phyloP scores from a whole-genome alignment of 1,139 yeast genomes.

The Torulaspora globosa region DNA sequence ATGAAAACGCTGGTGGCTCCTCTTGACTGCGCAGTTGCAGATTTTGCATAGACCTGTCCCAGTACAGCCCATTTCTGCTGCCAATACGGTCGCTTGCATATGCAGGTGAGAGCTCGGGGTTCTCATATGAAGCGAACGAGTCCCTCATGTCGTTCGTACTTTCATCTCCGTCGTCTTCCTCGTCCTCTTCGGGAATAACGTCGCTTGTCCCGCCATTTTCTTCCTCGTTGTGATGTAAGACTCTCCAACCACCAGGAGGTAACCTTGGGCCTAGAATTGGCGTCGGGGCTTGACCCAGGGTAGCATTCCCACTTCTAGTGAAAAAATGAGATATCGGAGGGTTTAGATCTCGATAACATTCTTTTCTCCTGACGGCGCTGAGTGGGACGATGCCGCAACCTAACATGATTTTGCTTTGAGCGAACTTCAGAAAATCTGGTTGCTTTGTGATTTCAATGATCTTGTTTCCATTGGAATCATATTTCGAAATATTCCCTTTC shows the following conservation, averaged over 20 bases:
- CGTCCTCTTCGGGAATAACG: constrained; percentile 15
- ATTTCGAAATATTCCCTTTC: constrained; percentile 41
- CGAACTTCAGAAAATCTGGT: constrained; percentile 59
- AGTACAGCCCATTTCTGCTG: constrained; percentile 30
- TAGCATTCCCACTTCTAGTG: constrained; percentile 32
- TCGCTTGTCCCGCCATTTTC: constrained; percentile 8
- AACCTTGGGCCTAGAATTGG: constrained; percentile 32
- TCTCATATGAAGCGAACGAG: constrained; percentile 11
- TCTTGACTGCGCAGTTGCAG: constrained; percentile 12
- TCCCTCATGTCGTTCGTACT: constrained; percentile 7
- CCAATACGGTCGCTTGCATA: constrained; percentile 10
- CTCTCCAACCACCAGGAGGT: constrained; percentile 38
- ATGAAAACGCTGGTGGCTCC: constrained; percentile 2
- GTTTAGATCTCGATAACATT: constrained; percentile 32
- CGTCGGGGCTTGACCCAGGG: constrained; percentile 24
- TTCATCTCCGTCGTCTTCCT: constrained; percentile 2
- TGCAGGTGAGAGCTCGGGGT: constrained; percentile 9
- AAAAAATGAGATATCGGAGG: constrained; percentile 36
- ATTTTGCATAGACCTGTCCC: constrained; percentile 36
- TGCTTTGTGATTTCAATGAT: constrained; percentile 51
- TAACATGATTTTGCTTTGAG: constrained; percentile 52
- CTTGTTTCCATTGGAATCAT: constrained; percentile 64
- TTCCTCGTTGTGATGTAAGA: constrained; percentile 23
- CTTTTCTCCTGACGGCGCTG: constrained; percentile 29
- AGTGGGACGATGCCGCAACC: constrained; percentile 36